Evolutionary conservation across 139 green algal species (phyloP).

Genomic region (Volvox reticuliferus): DNA sequence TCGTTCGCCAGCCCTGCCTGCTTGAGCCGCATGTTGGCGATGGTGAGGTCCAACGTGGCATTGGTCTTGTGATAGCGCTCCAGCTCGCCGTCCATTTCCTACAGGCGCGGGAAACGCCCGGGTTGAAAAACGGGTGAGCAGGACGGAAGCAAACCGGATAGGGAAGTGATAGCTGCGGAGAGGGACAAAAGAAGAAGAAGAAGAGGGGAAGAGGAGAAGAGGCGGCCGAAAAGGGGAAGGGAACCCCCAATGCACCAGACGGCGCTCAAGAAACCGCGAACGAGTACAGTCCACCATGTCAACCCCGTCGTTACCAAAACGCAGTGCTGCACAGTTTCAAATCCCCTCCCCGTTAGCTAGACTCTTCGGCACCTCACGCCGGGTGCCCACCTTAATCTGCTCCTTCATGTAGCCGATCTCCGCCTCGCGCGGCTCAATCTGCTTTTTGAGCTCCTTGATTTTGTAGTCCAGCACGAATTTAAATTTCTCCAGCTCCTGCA

Average conservation of each 20-base stretch:
- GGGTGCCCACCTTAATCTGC: constrained; percentile 64
- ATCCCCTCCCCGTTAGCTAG: too few relatives aligned
- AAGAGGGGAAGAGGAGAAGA: not conserved
- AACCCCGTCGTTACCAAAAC: too few relatives aligned
- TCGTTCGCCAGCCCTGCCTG: constrained; percentile 75
- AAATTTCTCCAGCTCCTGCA: constrained; percentile 95
- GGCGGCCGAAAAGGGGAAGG: not conserved
- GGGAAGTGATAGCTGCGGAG: not conserved
- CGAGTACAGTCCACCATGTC: not conserved
- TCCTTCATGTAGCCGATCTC: constrained; percentile 90
- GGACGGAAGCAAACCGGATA: too few relatives aligned
- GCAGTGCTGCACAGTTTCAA: not conserved
- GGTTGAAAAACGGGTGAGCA: not conserved
- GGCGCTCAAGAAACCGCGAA: too few relatives aligned
- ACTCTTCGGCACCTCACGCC: not conserved
- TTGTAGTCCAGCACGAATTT: constrained; percentile 98
- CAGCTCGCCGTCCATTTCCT: constrained; percentile 90
- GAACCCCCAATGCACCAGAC: not conserved
- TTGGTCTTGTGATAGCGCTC: constrained; percentile 91
- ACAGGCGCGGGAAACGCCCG: not conserved
- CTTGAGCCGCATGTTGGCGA: constrained; percentile 82
- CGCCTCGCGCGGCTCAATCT: constrained; percentile 90
- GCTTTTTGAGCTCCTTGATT: constrained; percentile 94
- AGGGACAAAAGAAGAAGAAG: not conserved
- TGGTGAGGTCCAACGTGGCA: constrained; percentile 81